These are phyloP conservation scores for Pythium phragmiticola DNA, from an alignment of 352 stramenopile species.

Conservation along the genomic window DNA sequence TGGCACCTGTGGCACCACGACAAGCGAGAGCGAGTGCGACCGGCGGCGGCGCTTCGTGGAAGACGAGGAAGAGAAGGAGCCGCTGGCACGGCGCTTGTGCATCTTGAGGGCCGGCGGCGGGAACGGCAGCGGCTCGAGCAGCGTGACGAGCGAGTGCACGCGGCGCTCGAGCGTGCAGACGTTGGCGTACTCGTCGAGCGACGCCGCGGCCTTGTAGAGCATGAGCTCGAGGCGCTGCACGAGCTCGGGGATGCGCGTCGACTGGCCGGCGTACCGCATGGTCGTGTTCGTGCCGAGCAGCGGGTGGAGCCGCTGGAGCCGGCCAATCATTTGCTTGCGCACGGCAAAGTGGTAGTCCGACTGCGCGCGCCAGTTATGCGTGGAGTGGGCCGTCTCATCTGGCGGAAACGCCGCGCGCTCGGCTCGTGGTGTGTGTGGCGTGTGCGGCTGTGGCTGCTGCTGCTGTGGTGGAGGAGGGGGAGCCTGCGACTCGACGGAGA, in stretches of 20 bases:
- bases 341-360: slow-evolving; percentile 38
- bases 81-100: slow-evolving; percentile 19
- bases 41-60: slow-evolving; percentile 16
- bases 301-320: slow-evolving; percentile 37
- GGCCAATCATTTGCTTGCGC: slow-evolving; percentile 50
- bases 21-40: neutral
- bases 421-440: neutral
- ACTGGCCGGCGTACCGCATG: slow-evolving; percentile 23
- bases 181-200: slow-evolving; percentile 65
- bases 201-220: slow-evolving; percentile 67
- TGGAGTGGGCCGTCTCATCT: neutral
- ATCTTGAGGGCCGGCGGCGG: neutral
- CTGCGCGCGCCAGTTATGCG: slow-evolving; percentile 11
- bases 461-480: neutral
- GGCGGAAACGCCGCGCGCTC: neutral
- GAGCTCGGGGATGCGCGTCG: slow-evolving; percentile 41
- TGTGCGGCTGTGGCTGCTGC: neutral
- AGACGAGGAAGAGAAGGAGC: slow-evolving; percentile 17
- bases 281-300: slow-evolving; percentile 25
- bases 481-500: neutral
- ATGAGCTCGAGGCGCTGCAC: slow-evolving; percentile 77
- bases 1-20: too few species aligned
- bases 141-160: slow-evolving; percentile 70
- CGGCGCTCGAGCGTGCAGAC: slow-evolving; percentile 60
- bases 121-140: slow-evolving; percentile 42